phyloP scores from a whole-genome alignment of 805 yeast genomes.

The Zygosaccharomyces kombuchaensis region DNA sequence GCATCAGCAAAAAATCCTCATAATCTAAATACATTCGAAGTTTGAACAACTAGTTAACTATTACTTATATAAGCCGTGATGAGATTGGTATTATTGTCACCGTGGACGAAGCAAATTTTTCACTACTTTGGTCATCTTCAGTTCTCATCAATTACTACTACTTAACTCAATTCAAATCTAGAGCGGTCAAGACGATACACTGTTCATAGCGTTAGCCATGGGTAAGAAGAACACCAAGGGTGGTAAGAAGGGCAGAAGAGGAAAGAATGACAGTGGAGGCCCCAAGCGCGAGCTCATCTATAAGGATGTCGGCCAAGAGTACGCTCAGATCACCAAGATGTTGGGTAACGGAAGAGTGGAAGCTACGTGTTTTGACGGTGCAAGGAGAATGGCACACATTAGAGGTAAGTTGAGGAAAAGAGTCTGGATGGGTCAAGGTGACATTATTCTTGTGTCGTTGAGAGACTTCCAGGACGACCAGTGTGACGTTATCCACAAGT shows the following conservation, averaged over 20 bases:
- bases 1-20: conserved; percentile 3
- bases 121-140: conserved; percentile 1
- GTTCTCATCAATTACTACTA: neutral
- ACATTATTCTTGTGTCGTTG: conserved; percentile 87
- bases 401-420: conserved; percentile 99
- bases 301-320: conserved; percentile 97
- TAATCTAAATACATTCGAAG: neutral
- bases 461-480: conserved; percentile 98
- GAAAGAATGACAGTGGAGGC: conserved; percentile 88
- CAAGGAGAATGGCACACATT: conserved; percentile 91
- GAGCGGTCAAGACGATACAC: neutral
- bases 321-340: conserved; percentile 97
- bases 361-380: conserved; percentile 92
- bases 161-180: neutral
- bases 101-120: conserved; percentile 3
- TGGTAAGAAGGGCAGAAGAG: conserved; percentile 93
- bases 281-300: conserved; percentile 91
- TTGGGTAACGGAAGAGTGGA: conserved; percentile 97
- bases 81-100: conserved; percentile 5
- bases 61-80: neutral
- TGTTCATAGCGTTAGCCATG: conserved; percentile 18
- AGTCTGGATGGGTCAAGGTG: conserved; percentile 99
- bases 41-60: neutral
- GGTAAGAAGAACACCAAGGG: conserved; percentile 49
- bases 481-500: conserved; percentile 96